Evolutionary conservation across 371 early-diverging fungal species (phyloP), one percentile per base, ranked within the genome.

Genomic region (Capniomyces stellatus): DNA sequence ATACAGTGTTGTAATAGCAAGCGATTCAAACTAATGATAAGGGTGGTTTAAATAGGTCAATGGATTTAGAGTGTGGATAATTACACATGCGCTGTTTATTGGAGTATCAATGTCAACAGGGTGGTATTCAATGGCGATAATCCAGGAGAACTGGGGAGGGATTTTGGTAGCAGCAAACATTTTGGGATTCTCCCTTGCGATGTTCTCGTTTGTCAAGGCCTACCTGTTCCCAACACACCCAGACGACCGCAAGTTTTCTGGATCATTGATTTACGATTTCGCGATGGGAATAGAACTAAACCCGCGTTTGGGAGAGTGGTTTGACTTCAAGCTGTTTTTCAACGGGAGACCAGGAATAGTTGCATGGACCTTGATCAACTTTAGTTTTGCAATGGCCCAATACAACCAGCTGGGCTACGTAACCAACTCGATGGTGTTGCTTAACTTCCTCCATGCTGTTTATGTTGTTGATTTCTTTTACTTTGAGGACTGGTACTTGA

Each of bases 241-340:
- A n/a, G 81, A 71, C 19, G 87, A 86, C 63, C 59, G 69, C 69
- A 54, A 71, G 57, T 57, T 65, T 1, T 82, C 89, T n/a, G 91
- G 91, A 43, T 85, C 85, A 71, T 61, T 71, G 13, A 61, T 89
- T 51, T 90, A 95, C 69, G 92, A 95, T 77, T 86, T 82, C 57
- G 79, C 81, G 64, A 77, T 88, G 56, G 88, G 88, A 46, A 78
- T 84, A 43, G 84, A 85, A 55, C 70, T 87, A 53, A 92, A 92
- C 74, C 96, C 93, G 55, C 81, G 90, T 43, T 70, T 63, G 29
- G 70, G 61, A 43, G 76, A 75, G 24, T 56, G 71, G 3, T 80
- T 93, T 49, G 93, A 95, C 62, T 70, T 92, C 71, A 95, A 95
- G 73, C 87, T 83, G 67, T 83, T 93, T 58, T 78, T 78, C 39